phyloP scores from a whole-genome alignment of 495 filamentous ascomycete species.

The Neurospora sp. region DNA sequence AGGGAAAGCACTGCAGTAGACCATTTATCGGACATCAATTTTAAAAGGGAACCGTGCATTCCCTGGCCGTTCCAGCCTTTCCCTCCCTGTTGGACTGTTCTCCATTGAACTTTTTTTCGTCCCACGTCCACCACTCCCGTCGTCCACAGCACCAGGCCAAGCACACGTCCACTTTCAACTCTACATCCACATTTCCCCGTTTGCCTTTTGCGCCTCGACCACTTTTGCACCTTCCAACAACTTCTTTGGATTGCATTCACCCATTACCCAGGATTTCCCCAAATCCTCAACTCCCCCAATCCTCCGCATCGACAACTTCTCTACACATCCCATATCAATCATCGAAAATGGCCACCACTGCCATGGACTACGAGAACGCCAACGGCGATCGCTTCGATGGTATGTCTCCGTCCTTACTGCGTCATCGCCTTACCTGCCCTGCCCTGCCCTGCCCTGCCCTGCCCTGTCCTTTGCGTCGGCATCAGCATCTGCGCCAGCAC shows the following conservation, averaged over 20 bases:
- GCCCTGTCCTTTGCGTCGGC: neutral
- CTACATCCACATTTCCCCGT: neutral
- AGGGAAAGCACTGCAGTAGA: neutral
- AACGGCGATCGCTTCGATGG: constrained; percentile 74
- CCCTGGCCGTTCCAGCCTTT: neutral
- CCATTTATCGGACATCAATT: neutral
- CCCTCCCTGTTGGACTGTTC: neutral
- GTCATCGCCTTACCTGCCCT: neutral
- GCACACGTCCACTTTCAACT: neutral
- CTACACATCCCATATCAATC: constrained; percentile 1
- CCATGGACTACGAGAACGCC: constrained; percentile 80
- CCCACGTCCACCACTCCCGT: neutral
- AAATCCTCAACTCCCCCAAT: neutral
- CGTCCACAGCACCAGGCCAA: neutral
- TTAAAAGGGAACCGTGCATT: neutral
- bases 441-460: neutral
- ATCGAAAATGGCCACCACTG: constrained; percentile 40
- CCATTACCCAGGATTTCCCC: constrained; percentile 12
- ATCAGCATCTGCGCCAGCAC: neutral
- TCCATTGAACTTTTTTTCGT: constrained; percentile 1
- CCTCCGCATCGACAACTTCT: neutral
- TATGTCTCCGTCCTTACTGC: constrained; percentile 33
- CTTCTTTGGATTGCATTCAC: neutral
- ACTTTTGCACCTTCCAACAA: neutral
- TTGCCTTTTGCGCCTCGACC: neutral